Evolutionary conservation across 176 grass and related monocot species (phyloP), one percentile per base, ranked within the genome.

Genomic region (Lolium rigidum): DNA sequence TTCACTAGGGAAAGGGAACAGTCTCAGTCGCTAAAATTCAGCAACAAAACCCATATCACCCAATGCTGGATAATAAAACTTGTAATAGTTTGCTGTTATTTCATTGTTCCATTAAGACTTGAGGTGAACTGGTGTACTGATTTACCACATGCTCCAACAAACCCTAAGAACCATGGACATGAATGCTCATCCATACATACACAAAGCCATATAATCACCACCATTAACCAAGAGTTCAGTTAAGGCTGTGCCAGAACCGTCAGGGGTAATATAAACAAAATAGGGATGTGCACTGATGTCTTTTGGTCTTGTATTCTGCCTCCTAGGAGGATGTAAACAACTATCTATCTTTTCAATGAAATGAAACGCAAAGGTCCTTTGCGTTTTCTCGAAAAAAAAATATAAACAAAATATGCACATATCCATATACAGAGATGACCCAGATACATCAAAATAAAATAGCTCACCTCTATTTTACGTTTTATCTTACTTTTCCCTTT

Each of bases 401-500:
- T n/a, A n/a, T n/a, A n/a, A n/a, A n/a, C 5, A 8, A 21, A 63
- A 76, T 50, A 69, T 76, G 25, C 22, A 84, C 22, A 65, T 10
- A 80, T 69, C 13, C 11, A 66, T 37, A 78, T 31, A 3, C 51
- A 56, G 49, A 75, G 24, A 43, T 38, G 41, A 80, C 54, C 71
- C 43, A 65, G 0, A 73, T 80, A 54, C 37, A 46, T 4, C 3
- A 1, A n/a, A n/a, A n/a, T 46, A 15, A 63, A 76, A 64, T 68
- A 84, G 50, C 31, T 75, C 73, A 99, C 97, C 88, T 99, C 97
- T 84, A 99, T 92, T 96, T 96, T 94, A 86, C 82, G 74, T 61
- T 90, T 92, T 67, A 80, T 37, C 86, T 92, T 98, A 57, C 87
- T 50, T 88, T 95, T 85, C 7, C 92, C 97, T 90, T 87, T 94